phyloP scores from a whole-genome alignment of 371 early-diverging fungal species.

The Mortierella sp. region DNA sequence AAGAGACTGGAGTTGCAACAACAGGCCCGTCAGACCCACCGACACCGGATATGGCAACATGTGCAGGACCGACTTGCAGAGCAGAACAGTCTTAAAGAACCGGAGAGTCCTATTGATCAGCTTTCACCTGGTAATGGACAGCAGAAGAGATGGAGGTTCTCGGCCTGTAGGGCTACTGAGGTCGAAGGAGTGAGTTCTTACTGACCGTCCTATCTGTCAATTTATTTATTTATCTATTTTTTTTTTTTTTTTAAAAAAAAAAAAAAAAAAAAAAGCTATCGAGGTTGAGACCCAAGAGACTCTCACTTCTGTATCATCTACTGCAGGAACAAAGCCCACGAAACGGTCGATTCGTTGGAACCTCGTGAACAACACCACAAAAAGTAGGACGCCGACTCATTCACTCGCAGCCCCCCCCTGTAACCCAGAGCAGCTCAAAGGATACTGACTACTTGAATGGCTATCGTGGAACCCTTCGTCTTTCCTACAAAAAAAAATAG shows the following conservation, averaged over 20 bases:
- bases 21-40: slow-evolving; percentile 31
- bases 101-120: slow-evolving; percentile 6
- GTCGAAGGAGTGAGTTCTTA: too few species aligned
- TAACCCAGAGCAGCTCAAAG: too few species aligned
- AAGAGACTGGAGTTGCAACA: slow-evolving; percentile 24
- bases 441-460: not conserved
- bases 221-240: too few species aligned
- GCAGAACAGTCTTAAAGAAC: slow-evolving; percentile 33
- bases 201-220: too few species aligned
- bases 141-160: too few species aligned
- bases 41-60: slow-evolving; percentile 50
- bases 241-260: not conserved
- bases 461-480: not conserved
- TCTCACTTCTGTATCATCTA: slow-evolving; percentile 20
- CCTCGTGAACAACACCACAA: slow-evolving; percentile 44
- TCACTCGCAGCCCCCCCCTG: too few species aligned
- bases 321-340: slow-evolving; percentile 14
- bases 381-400: slow-evolving; percentile 16
- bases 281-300: slow-evolving; percentile 12
- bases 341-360: slow-evolving; percentile 48
- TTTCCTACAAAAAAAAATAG: slow-evolving; percentile 18
- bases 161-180: too few species aligned
- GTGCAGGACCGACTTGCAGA: slow-evolving; percentile 47
- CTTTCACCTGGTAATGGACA: too few species aligned
- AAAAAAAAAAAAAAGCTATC: slow-evolving; percentile 3